Evolutionary conservation across 1,139 yeast species (phyloP), one percentile per base, ranked within the genome.

Genomic region (Saccharomycopsis hybrid): DNA sequence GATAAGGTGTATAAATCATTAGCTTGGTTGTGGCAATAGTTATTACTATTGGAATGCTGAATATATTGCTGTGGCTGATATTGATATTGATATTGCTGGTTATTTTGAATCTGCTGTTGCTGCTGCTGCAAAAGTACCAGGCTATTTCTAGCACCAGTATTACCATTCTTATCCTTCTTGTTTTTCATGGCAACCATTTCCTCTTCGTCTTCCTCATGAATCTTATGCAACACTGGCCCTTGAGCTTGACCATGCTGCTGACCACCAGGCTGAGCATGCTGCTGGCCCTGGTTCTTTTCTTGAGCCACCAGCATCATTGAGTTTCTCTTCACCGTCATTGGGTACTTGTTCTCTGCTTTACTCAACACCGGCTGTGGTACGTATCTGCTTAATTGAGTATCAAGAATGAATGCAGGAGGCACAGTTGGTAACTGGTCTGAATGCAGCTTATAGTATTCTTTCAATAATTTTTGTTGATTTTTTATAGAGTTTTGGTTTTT

Each of bases 321-420:
- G 5, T 42, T 25, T 32, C 54, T 47, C 40, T 52, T 52, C 13
- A 52, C 47, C 5, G 54, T 52, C 7, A 41, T 36, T 5, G 55
- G 55, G 27, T 33, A 52, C 7, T 37, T 35, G 28, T 48, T 50
- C 28, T 52, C 55, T 2, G 55, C 55, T 30, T 52, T 44, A 8
- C 27, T 39, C n/a, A 50, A 43, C 13, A 52, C 50, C n/a, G 30
- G 37, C 3, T 44, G 44, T 2, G 52, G 55, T 9, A 52, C 43
- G 28, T 41, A 31, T n/a, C 41, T 41, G 7, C 18, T 38, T 18
- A 48, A 29, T 5, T 37, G 31, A 9, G 48, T 43, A 24, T 50
- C 39, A 7, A 52, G 37, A 13, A 52, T 35, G 41, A 52, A 52
- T 3, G 55, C 54, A 11, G 55, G 55, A 4, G 55, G 55, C 18